A percentile compares a stretch with the other conserved stretches of the same genome.
Evolutionary conservation across 805 yeast genomes (phyloP).

Genomic region (Wickerhamomyces chambardii): DNA sequence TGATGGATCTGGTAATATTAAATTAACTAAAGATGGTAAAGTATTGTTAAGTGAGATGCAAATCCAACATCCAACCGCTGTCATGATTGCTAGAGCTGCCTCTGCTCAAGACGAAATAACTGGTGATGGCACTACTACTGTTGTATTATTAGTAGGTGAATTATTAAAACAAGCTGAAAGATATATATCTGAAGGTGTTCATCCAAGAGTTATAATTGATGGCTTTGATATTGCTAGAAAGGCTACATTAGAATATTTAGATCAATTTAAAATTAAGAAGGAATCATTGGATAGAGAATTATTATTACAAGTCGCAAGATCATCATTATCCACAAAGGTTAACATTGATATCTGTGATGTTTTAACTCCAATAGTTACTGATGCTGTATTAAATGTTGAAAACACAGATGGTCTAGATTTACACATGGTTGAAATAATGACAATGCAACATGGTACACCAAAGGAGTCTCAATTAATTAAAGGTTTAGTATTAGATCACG

Average conservation of each 20-base stretch:
- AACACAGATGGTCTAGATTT: slow-evolving; percentile 59
- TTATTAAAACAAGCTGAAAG: slow-evolving; percentile 91
- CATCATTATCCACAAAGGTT: slow-evolving; percentile 85
- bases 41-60: slow-evolving; percentile 94
- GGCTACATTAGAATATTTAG: slow-evolving; percentile 61
- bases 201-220: slow-evolving; percentile 89
- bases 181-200: slow-evolving; percentile 87
- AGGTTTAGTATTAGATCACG: slow-evolving; percentile 95
- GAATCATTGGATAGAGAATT: slow-evolving; percentile 61
- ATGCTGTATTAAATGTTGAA: slow-evolving; percentile 81
- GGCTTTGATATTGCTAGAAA: slow-evolving; percentile 90
- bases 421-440: slow-evolving; percentile 97
- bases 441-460: slow-evolving; percentile 91
- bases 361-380: slow-evolving; percentile 90
- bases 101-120: slow-evolving; percentile 98
- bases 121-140: slow-evolving; percentile 99
- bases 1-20: slow-evolving; percentile 93
- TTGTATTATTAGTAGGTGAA: slow-evolving; percentile 90
- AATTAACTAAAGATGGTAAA: slow-evolving; percentile 95
- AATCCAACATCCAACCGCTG: slow-evolving; percentile 86
- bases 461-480: slow-evolving; percentile 74
- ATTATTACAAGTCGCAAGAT: slow-evolving; percentile 83
- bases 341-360: slow-evolving; percentile 67
- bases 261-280: slow-evolving; percentile 46
- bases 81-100: slow-evolving; percentile 93